Evolutionary conservation across 805 yeast species (phyloP), one percentile per base, ranked within the genome.

Genomic region (Saccharomycopsis sp.): DNA sequence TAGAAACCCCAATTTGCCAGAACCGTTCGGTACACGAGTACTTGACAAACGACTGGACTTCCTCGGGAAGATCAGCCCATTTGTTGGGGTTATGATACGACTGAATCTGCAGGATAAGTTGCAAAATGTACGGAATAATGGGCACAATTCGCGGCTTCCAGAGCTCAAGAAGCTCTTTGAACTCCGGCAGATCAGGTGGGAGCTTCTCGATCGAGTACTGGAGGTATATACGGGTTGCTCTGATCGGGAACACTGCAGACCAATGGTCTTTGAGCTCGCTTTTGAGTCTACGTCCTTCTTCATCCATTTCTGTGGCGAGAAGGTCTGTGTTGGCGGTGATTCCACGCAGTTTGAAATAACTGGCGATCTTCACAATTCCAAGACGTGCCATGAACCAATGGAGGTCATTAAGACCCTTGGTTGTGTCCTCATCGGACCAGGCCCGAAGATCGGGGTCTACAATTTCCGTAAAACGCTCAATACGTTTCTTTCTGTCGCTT

Each of bases 371-470:
- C 2, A 91, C 98, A 57, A 94, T 89, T 1, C 99, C 99, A 55
- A 96, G 79, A 66, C 97, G 80, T 72, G 92, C 98, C 98, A 94
- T 93, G 66, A 94, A 94, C 98, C 98, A 94, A 61, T 90, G 97
- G 52, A 96, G 77, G 68, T 93, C 96, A 67, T 85, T 76, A 29
- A 94, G 74, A 0, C 97, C 97, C 67, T 90, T 90, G 62, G 89
- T 91, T 0, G 97, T 93, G 9, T 83, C 85, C 20, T 91, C 93
- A 52, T 92, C 91, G 0, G 93, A 85, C 99, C 99, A 94, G 0
- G 97, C 92, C 12, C 80, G 73, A 54, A 96, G 75, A 64, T 94
- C 97, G 0, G 97, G 96, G 69, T 94, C 99, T 1, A 96, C 99
- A 58, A 96, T 87, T 52, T 83, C 79, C 20, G 89, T 80, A 71